Conservation (phyloP, 1,284 basidiomycete species). For the Cutaneotrichosporon cyanovorans region DNA sequence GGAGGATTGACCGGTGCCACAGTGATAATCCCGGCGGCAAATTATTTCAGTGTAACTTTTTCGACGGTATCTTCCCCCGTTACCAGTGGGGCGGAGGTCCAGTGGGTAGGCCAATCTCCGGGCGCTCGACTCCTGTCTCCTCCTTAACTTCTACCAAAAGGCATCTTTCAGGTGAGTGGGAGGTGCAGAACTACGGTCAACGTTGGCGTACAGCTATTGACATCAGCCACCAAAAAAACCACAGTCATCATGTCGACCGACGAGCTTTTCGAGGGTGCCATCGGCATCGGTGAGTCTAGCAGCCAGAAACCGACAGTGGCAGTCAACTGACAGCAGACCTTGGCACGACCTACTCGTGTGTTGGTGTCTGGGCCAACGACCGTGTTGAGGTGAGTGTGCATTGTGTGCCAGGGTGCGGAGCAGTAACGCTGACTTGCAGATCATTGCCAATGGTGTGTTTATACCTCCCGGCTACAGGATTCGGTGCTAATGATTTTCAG, state of each 20-base stretch:
- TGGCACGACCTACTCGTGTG: conserved; percentile 55
- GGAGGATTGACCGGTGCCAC: background rate
- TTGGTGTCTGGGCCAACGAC: conserved; percentile 98
- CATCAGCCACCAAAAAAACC: conserved; percentile 16
- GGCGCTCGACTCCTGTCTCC: conserved; percentile 3
- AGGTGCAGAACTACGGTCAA: background rate
- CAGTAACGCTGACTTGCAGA: conserved; percentile 49
- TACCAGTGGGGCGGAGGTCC: background rate
- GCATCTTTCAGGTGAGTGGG: conserved; percentile 16
- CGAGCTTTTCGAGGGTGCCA: conserved; percentile 89
- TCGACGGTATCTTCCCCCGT: background rate
- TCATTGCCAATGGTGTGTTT: conserved; percentile 75
- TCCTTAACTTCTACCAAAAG: conserved; percentile 17
- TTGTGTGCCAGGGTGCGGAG: background rate
- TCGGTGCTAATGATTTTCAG: conserved; percentile 46
- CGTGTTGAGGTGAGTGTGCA: conserved; percentile 58
- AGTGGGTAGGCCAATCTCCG: background rate
- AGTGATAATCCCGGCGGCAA: background rate
- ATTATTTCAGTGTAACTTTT: conserved; percentile 3
- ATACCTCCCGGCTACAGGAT: background rate
- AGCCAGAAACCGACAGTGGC: background rate
- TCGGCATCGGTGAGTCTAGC: conserved; percentile 67
- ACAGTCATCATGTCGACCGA: conserved; percentile 66
- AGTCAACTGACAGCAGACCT: conserved; percentile 34
- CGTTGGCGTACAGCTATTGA: too few species aligned